Evolutionary conservation across 2,329 filamentous ascomycete species (phyloP).

Genomic region (Diaporthe batatas): DNA sequence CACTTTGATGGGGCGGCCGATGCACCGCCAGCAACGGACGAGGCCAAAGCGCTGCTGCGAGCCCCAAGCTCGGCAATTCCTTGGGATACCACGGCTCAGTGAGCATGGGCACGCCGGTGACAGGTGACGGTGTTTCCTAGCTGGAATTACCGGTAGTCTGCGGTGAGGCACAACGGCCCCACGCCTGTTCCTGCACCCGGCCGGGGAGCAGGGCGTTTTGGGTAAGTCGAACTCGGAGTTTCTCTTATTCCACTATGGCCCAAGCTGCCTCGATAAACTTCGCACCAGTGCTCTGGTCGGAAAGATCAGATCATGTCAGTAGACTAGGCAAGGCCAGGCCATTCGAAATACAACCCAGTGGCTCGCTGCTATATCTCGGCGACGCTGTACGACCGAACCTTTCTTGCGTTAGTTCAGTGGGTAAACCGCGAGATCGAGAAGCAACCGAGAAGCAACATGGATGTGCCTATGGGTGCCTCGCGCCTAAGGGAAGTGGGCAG

Average conservation of each 20-base stretch:
- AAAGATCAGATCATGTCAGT: slow-evolving; percentile 25
- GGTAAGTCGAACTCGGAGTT: slow-evolving; percentile 25
- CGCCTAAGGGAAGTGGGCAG: slow-evolving; percentile 14
- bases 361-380: slow-evolving; percentile 3
- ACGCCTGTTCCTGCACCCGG: background rate
- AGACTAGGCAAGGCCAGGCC: slow-evolving; percentile 17
- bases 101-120: slow-evolving; percentile 7
- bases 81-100: background rate
- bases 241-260: slow-evolving; percentile 22
- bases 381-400: slow-evolving; percentile 20
- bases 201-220: background rate
- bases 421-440: background rate
- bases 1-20: slow-evolving; percentile 13
- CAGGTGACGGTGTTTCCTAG: background rate
- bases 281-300: slow-evolving; percentile 14
- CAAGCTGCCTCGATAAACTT: background rate
- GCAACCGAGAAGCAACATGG: background rate
- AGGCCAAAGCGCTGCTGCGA: slow-evolving; percentile 26
- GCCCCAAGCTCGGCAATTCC: slow-evolving; percentile 15
- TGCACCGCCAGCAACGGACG: slow-evolving; percentile 8
- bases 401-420: background rate
- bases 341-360: slow-evolving; percentile 6
- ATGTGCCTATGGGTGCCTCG: slow-evolving; percentile 2
- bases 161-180: too few relatives aligned
- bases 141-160: background rate